A percentile compares a stretch with the other conserved stretches of the same genome.
These are phyloP conservation scores for Umbelopsis sp. DNA, from an alignment of 192 early-diverging fungal species.

Conservation along the genomic window DNA sequence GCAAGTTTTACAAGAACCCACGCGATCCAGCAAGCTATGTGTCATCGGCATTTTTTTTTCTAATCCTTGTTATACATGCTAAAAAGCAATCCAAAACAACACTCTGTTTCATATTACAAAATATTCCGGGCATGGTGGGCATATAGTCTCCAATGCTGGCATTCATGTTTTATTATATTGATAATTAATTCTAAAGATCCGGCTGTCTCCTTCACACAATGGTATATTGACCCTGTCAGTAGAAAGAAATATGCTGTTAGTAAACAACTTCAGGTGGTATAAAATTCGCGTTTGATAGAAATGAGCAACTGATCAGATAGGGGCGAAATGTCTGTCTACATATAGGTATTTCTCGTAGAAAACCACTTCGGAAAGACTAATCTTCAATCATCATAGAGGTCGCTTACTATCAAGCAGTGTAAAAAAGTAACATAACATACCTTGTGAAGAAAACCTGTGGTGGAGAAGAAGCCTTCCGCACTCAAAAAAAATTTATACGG, in stretches of 20 bases:
- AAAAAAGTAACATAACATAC: not conserved
- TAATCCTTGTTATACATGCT: no score
- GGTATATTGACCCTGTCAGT: not conserved
- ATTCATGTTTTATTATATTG: no score
- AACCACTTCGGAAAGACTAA: constrained; percentile 16
- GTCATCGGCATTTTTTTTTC: no score
- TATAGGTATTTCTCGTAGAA: not conserved
- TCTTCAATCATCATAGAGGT: constrained; percentile 16
- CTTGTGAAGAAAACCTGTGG: not conserved
- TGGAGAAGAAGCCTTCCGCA: not conserved
- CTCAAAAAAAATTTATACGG: not conserved
- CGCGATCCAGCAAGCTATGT: no score
- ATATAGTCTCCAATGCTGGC: no score
- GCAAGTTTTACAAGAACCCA: no score
- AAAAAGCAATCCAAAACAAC: no score
- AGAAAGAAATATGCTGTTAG: not conserved
- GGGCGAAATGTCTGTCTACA: constrained; percentile 18
- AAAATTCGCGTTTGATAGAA: not conserved
- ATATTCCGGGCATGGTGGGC: no score
- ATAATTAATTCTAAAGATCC: no score
- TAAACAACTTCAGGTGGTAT: not conserved
- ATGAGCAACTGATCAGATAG: constrained; percentile 10
- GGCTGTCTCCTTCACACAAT: no score
- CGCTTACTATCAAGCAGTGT: not conserved
- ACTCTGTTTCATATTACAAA: no score